Evolutionary conservation across 192 early-diverging fungal species (phyloP), one percentile per base, ranked within the genome.

Genomic region (Geosiphon pyriformis): DNA sequence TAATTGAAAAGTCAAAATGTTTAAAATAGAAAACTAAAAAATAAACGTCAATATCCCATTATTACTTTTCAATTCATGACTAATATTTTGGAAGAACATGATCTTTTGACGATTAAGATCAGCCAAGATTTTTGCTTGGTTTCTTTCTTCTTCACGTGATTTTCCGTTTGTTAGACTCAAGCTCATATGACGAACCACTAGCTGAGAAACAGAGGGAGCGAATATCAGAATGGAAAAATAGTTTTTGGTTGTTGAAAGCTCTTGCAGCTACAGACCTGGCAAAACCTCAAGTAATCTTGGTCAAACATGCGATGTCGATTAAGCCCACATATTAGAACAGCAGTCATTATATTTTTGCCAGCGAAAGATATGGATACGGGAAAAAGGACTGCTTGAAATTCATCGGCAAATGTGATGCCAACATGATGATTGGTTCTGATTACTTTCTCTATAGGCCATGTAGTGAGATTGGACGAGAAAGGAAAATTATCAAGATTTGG

Each of bases 1-100:
- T 0, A n/a, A 32, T n/a, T n/a, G n/a, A n/a, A n/a, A n/a, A n/a
- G n/a, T n/a, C n/a, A n/a, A n/a, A n/a, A n/a, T n/a, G n/a, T n/a
- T n/a, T n/a, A n/a, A n/a, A n/a, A n/a, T n/a, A n/a, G n/a, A n/a
- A n/a, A n/a, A n/a, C 25, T 61, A 4, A 26, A 54, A 10, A 47
- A 35, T 20, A 34, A n/a, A n/a, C n/a, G n/a, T n/a, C n/a, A n/a
- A n/a, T n/a, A n/a, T n/a, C n/a, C n/a, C 31, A 22, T 46, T 57
- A 65, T 46, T 73, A 77, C 76, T 85, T 47, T 77, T 46, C 12
- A 79, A 54, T 56, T 79, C 78, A 30, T 80, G 78, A 4, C 71
- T 74, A 10, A 77, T 59, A 51, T 73, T 73, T 31, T 77, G 76
- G 54, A 77, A 77, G 34, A 77, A 77, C 1, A 68, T 66, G 23